These are phyloP conservation scores for Sclerospora graminicola DNA, from an alignment of 352 stramenopile species.

Conservation along the genomic window DNA sequence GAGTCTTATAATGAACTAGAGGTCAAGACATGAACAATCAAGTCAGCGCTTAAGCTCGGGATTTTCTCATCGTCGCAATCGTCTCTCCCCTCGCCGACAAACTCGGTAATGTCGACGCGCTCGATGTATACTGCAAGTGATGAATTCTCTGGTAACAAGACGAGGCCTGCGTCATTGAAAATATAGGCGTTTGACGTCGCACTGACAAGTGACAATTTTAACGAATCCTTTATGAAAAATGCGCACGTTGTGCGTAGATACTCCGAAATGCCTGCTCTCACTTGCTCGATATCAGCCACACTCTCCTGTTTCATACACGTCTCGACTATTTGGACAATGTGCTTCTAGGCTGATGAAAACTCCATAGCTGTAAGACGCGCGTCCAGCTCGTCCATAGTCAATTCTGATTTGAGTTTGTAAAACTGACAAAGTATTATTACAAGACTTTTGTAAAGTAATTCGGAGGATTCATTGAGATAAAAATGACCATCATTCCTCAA, in stretches of 20 bases:
- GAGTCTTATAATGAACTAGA: too few relatives aligned
- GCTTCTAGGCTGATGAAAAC: too few relatives aligned
- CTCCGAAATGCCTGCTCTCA: conserved; percentile 16
- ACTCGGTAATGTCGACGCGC: conserved; percentile 32
- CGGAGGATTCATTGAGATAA: too few relatives aligned
- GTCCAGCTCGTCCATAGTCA: too few relatives aligned
- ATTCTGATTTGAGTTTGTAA: too few relatives aligned
- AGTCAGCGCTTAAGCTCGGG: conserved; percentile 22
- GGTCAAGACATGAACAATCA: conserved; percentile 66
- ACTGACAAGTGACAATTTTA: background rate
- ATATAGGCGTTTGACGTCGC: background rate
- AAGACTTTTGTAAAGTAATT: too few relatives aligned
- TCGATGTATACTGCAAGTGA: conserved; percentile 27
- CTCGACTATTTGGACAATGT: conserved; percentile 30
- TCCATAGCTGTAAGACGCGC: too few relatives aligned
- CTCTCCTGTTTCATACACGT: conserved; percentile 42
- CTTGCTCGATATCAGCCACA: conserved; percentile 24
- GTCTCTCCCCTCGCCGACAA: conserved; percentile 13
- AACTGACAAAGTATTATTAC: too few relatives aligned
- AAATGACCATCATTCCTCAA: too few relatives aligned
- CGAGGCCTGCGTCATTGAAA: conserved; percentile 15
- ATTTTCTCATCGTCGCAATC: conserved; percentile 4
- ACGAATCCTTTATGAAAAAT: conserved; percentile 20
- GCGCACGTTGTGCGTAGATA: conserved; percentile 19
- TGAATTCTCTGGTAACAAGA: conserved; percentile 14